Evolutionary conservation across 192 early-diverging fungal genomes (phyloP).

Genomic region (Geosiphon pyriformis): DNA sequence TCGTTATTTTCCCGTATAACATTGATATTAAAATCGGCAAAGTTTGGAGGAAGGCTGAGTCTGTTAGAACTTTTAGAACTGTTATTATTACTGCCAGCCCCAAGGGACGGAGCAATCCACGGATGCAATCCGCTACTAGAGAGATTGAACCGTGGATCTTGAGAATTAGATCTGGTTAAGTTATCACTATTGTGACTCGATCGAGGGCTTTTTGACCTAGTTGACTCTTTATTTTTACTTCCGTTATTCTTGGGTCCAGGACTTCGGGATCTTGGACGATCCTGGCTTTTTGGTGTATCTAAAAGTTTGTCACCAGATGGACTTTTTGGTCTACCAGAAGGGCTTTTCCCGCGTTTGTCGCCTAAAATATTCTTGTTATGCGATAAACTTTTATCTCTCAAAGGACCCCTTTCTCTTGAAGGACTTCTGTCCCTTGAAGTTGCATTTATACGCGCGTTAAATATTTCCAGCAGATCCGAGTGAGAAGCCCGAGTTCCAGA

Average conservation of each 20-base stretch:
- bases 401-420: background rate
- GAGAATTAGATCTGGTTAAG: conserved; percentile 4
- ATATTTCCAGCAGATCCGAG: background rate
- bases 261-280: conserved; percentile 8
- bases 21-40: conserved; percentile 1
- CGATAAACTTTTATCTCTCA: conserved; percentile 14
- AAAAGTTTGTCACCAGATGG: conserved; percentile 5
- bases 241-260: conserved; percentile 8
- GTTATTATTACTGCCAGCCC: background rate
- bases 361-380: background rate
- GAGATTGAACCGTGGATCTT: conserved; percentile 13
- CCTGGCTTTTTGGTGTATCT: background rate
- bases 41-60: conserved; percentile 18
- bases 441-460: conserved; percentile 3
- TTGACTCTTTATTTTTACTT: background rate
- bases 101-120: conserved; percentile 5
- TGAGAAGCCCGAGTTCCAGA: background rate
- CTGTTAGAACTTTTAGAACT: conserved; percentile 18
- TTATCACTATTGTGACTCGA: conserved; percentile 3
- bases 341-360: conserved; percentile 23
- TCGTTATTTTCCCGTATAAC: conserved; percentile 21
- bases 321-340: conserved; percentile 5
- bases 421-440: conserved; percentile 1
- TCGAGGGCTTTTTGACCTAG: conserved; percentile 19
- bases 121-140: background rate